Percentiles rank a stretch among this genome's conserved stretches.
Evolutionary conservation across 805 yeast genomes (phyloP).

Genomic region (Tetrapisispora phaffii): DNA sequence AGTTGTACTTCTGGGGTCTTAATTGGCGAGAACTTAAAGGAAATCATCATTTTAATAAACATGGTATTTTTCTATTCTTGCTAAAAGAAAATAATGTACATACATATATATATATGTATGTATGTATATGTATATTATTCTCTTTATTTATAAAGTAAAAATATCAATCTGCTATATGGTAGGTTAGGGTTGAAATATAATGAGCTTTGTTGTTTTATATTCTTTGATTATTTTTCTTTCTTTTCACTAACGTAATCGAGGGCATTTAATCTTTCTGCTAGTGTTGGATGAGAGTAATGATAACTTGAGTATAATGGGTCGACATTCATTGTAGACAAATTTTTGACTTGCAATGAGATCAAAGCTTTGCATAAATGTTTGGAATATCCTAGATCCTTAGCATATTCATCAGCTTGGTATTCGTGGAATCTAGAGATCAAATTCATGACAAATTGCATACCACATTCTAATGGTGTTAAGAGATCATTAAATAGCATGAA

Average conservation of each 20-base stretch:
- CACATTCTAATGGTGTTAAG: constrained; percentile 65
- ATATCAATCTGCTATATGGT: too few relatives aligned
- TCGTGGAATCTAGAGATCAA: constrained; percentile 76
- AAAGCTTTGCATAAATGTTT: constrained; percentile 60
- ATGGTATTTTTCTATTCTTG: too few relatives aligned
- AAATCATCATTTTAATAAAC: too few relatives aligned
- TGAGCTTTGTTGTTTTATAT: too few relatives aligned
- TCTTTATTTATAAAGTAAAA: too few relatives aligned
- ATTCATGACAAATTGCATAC: constrained; percentile 57
- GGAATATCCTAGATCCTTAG: constrained; percentile 64
- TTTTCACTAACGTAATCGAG: constrained; percentile 38
- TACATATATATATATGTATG: too few relatives aligned
- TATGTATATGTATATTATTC: too few relatives aligned
- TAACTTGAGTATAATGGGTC: constrained; percentile 85
- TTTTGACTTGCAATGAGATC: constrained; percentile 67
- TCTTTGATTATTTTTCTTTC: constrained; percentile 9
- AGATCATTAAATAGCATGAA: constrained; percentile 71
- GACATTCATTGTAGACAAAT: constrained; percentile 77
- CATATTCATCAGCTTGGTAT: constrained; percentile 87
- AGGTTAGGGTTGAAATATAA: neutral
- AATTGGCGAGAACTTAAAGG: too few relatives aligned
- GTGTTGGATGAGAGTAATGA: constrained; percentile 83
- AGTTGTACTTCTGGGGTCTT: too few relatives aligned
- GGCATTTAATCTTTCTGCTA: constrained; percentile 80
- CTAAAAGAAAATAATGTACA: too few relatives aligned